A percentile compares a stretch with the other conserved stretches of the same genome.
Evolutionary conservation across 148 eudicot genomes (phyloP).

Genomic region (Diospyros kaki): DNA sequence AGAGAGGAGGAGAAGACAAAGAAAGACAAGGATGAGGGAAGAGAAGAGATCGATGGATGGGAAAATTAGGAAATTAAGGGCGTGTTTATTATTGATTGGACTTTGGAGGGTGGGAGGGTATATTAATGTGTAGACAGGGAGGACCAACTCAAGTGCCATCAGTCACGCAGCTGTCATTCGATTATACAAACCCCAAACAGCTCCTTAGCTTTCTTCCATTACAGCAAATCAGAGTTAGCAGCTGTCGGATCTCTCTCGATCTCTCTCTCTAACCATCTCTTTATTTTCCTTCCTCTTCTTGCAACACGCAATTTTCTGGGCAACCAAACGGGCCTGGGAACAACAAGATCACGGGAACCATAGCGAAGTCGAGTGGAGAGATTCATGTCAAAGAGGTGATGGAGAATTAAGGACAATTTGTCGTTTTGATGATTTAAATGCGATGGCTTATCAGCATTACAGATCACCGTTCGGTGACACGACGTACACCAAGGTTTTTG

Average conservation of each 20-base stretch:
- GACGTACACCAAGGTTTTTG: slow-evolving; percentile 76
- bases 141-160: slow-evolving; percentile 38
- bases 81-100: no score
- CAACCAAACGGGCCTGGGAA: no score
- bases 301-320: no score
- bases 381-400: no score
- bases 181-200: slow-evolving; percentile 16
- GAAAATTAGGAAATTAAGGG: no score
- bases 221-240: slow-evolving; percentile 63
- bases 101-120: slow-evolving; percentile 17
- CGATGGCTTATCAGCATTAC: slow-evolving; percentile 54
- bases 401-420: no score
- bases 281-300: slow-evolving; percentile 6
- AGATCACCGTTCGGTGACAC: slow-evolving; percentile 91
- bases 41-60: no score
- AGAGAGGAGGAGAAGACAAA: no score
- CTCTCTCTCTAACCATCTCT: slow-evolving; percentile 17
- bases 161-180: slow-evolving; percentile 76
- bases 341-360: no score
- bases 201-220: slow-evolving; percentile 16
- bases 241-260: slow-evolving; percentile 38
- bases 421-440: neutral
- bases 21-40: no score
- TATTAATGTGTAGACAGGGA: slow-evolving; percentile 37
- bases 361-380: no score